These are phyloP conservation scores for Vaccinium darrowii DNA, from an alignment of 148 eudicot genomes.

Conservation along the genomic window DNA sequence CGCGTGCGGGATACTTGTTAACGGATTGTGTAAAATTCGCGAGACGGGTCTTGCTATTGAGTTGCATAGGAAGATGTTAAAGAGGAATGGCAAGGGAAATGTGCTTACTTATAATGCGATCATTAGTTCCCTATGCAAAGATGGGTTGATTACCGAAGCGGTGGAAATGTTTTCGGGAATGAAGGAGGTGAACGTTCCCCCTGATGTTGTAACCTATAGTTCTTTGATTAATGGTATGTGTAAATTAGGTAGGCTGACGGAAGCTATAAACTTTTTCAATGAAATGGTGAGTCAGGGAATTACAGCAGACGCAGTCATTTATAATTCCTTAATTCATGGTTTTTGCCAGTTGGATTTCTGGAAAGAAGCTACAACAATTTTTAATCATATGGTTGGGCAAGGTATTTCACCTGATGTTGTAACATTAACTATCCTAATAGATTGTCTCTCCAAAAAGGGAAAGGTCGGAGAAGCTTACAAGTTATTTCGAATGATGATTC, in stretches of 20 bases:
- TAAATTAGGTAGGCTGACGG: conserved; percentile 27
- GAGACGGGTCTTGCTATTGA: conserved; percentile 24
- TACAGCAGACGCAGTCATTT: conserved; percentile 15
- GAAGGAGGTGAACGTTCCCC: conserved; percentile 20
- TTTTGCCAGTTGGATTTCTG: conserved; percentile 15
- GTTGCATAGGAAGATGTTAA: conserved; percentile 27
- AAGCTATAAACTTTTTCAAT: conserved; percentile 21
- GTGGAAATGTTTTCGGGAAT: conserved; percentile 26
- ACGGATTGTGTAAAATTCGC: conserved; percentile 28
- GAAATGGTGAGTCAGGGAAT: conserved; percentile 23
- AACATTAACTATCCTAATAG: conserved; percentile 18
- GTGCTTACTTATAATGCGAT: conserved; percentile 21
- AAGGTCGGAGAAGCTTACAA: conserved; percentile 11
- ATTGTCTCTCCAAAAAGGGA: conserved; percentile 18
- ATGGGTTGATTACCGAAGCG: conserved; percentile 28
- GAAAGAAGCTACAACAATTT: conserved; percentile 18
- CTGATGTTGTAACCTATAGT: conserved; percentile 30
- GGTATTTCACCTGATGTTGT: conserved; percentile 20
- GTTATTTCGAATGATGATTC: conserved; percentile 15
- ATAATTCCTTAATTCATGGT: conserved; percentile 28
- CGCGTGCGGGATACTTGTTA: conserved; percentile 23
- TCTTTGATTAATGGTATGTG: conserved; percentile 33
- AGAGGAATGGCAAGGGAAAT: conserved; percentile 14
- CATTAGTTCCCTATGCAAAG: conserved; percentile 32
- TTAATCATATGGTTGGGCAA: conserved; percentile 13